Evolutionary conservation across 768 basidiomycete species (phyloP), one percentile per base, ranked within the genome.

Genomic region (Boletus edulis): DNA sequence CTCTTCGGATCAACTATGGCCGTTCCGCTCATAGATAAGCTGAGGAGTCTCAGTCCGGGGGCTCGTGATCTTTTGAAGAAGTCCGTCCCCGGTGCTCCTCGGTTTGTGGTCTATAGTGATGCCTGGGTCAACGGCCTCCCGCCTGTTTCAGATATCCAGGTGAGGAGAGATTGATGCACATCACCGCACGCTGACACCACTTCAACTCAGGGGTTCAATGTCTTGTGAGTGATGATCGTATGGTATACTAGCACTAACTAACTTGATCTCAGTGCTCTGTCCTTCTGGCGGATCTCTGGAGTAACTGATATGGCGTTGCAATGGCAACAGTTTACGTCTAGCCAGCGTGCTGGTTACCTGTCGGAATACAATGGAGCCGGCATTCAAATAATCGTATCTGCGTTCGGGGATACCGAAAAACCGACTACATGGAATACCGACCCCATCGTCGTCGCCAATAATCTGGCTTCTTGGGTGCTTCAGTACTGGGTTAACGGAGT

Each of bases 381-480:
- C n/a, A 82, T 83, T 62, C 77, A 77, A 47, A 62, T 85, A 24
- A 76, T 84, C 56, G 83, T 84, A 4, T 80, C 81, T 48, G 73
- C 73, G 11, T 83, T 84, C 58, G 80, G 80, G 12, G 71, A 77
- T 10, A 56, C 58, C 0, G 66, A 66, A 31, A 58, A 66, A 7
- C 80, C 80, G 7, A 81, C 78, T 8, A 63, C 75, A 3, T 60
- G 65, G n/a, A 74, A 73, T 15, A 60, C 56, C 2, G 70, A 79
- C 54, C 72, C 80, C 2, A 61, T 69, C 18, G 52, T 48, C 12
- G 67, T 69, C 8, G 80, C 80, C 0, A 67, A 75, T 52, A 69
- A 70, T n/a, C 62, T 81, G 51, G 78, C 78, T 5, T 64, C 69
- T 10, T 81, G 72, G 72, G 78, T 81, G 42, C 72, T 67, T 35